Conservation (phyloP, 768 basidiomycete species). For the Phaeotremella fagi region DNA sequence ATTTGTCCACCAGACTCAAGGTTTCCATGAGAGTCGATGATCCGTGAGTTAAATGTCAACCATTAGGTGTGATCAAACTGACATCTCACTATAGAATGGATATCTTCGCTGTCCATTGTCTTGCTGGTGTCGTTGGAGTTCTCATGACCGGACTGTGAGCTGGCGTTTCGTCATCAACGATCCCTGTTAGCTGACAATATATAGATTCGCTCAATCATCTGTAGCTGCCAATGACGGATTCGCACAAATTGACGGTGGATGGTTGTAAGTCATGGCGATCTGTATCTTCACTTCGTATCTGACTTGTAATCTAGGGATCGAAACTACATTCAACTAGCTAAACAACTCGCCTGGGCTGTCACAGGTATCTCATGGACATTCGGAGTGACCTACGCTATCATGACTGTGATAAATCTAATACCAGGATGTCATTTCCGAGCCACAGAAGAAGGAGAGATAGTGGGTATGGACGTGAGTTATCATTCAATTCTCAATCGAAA, state of each 20-base stretch:
- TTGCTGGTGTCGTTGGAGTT: constrained; percentile 49
- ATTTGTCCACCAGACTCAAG: constrained; percentile 95
- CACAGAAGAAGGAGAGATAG: constrained; percentile 51
- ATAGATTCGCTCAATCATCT: constrained; percentile 64
- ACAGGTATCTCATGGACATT: constrained; percentile 48
- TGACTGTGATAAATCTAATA: constrained; percentile 67
- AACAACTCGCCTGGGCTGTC: constrained; percentile 61
- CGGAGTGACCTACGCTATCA: constrained; percentile 44
- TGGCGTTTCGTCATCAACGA: background rate
- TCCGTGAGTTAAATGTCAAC: constrained; percentile 17
- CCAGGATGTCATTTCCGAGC: constrained; percentile 68
- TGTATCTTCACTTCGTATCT: constrained; percentile 41
- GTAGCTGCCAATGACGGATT: constrained; percentile 77
- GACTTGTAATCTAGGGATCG: constrained; percentile 31
- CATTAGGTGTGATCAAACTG: constrained; percentile 1
- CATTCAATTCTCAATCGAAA: constrained; percentile 52
- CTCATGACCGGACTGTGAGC: constrained; percentile 66
- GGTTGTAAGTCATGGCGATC: constrained; percentile 54
- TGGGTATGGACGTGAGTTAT: constrained; percentile 66
- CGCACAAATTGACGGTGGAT: constrained; percentile 64
- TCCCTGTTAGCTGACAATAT: background rate
- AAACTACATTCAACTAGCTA: constrained; percentile 66
- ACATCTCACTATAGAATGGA: constrained; percentile 49
- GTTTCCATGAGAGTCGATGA: constrained; percentile 55
- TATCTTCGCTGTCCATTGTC: constrained; percentile 68